phyloP scores from a whole-genome alignment of 129 eudicot genomes.

The Solidago caesia region DNA sequence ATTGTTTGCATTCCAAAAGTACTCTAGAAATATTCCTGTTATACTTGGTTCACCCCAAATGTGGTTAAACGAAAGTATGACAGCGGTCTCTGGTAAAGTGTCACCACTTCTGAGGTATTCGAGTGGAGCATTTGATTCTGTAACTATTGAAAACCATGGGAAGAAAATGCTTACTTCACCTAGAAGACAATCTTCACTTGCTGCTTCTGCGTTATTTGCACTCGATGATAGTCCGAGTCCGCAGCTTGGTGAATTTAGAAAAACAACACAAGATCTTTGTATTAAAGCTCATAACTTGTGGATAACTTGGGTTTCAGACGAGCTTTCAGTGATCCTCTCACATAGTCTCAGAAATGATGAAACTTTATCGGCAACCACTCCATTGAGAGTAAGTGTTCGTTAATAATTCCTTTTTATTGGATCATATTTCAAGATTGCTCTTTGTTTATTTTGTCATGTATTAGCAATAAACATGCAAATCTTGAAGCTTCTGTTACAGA shows the following conservation, averaged over 20 bases:
- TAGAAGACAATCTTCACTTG: constrained; percentile 61
- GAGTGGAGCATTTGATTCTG: constrained; percentile 43
- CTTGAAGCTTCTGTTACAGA: background rate
- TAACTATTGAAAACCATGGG: constrained; percentile 46
- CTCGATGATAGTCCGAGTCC: constrained; percentile 66
- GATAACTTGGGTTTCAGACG: constrained; percentile 88
- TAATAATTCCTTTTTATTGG: background rate
- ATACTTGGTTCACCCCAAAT: constrained; percentile 87
- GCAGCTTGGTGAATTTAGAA: constrained; percentile 67
- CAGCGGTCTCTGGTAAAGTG: constrained; percentile 39
- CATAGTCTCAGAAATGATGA: constrained; percentile 67
- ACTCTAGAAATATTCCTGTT: constrained; percentile 78
- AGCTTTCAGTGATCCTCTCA: constrained; percentile 57
- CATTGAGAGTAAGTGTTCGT: constrained; percentile 65
- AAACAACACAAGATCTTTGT: constrained; percentile 72
- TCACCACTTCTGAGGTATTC: constrained; percentile 41
- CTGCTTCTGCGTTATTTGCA: constrained; percentile 75
- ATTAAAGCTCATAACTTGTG: constrained; percentile 81
- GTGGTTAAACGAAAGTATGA: constrained; percentile 61
- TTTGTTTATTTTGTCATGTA: background rate
- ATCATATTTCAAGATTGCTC: background rate
- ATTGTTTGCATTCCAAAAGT: constrained; percentile 87
- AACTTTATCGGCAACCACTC: constrained; percentile 62
- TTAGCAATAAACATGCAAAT: constrained; percentile 1
- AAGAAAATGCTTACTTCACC: constrained; percentile 50